Evolutionary conservation across 2,329 filamentous ascomycete genomes (phyloP).

Genomic region (Didymella pinodella): DNA sequence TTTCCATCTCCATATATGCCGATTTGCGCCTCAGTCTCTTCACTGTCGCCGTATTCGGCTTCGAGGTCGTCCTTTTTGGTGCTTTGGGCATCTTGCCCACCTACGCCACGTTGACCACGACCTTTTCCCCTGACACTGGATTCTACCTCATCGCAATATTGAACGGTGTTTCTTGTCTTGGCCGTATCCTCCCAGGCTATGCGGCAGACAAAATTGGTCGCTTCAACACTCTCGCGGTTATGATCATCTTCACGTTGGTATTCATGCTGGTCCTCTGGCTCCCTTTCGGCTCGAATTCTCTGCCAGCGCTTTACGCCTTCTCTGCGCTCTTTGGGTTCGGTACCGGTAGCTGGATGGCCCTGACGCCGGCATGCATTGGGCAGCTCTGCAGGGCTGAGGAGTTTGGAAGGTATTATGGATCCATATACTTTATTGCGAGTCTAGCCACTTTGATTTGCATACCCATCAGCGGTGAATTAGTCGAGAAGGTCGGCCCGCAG

Average conservation of each 20-base stretch:
- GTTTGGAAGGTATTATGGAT: conserved; percentile 62
- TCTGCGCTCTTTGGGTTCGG: conserved; percentile 58
- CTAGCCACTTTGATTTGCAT: conserved; percentile 49
- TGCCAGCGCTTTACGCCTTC: conserved; percentile 51
- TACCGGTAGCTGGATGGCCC: conserved; percentile 55
- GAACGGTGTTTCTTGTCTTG: conserved; percentile 53
- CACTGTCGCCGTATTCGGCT: conserved; percentile 47
- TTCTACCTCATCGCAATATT: conserved; percentile 51
- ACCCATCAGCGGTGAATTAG: conserved; percentile 48
- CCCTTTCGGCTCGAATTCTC: conserved; percentile 42
- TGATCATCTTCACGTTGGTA: conserved; percentile 47
- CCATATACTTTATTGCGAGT: conserved; percentile 51
- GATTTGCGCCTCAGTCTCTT: conserved; percentile 48
- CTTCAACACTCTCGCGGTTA: conserved; percentile 53
- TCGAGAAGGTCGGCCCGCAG: conserved; percentile 44
- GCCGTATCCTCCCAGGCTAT: conserved; percentile 52
- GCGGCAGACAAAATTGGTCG: conserved; percentile 52
- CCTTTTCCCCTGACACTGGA: conserved; percentile 44
- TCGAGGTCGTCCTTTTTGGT: conserved; percentile 53
- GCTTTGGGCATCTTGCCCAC: conserved; percentile 51
- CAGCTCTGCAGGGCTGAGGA: conserved; percentile 58
- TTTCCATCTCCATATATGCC: conserved; percentile 46
- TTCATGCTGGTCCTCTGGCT: conserved; percentile 50
- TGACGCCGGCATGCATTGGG: conserved; percentile 58
- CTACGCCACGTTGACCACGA: conserved; percentile 50